Percentiles rank a stretch among this genome's conserved stretches.
Conservation (phyloP, 2,329 filamentous ascomycete species). For the Immersiporthe knoxdaviesiana region DNA sequence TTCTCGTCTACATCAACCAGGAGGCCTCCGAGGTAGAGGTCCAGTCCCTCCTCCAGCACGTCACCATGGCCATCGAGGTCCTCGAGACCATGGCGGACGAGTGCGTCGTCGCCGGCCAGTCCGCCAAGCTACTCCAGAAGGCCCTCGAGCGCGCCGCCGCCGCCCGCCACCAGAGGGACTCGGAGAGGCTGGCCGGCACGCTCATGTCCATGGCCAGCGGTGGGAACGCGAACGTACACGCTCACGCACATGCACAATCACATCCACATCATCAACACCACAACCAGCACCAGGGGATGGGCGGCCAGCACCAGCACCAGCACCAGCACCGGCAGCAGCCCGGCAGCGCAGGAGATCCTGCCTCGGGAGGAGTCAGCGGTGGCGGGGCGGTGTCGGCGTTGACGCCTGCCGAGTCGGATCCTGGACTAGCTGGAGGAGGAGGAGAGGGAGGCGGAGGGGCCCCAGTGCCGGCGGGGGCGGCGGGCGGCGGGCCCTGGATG, state of each 20-base stretch:
- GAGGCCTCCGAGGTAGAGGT: conserved; percentile 31
- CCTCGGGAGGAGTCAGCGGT: not conserved
- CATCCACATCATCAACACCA: too few relatives aligned
- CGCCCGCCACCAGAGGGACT: conserved; percentile 29
- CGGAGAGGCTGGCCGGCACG: conserved; percentile 25
- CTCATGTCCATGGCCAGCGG: conserved; percentile 25
- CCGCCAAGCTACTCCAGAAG: conserved; percentile 35
- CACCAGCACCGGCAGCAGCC: not conserved
- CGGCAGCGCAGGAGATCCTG: not conserved
- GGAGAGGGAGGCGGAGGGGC: not conserved
- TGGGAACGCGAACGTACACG: not conserved
- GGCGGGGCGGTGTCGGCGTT: not conserved
- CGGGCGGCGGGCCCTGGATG: conserved; percentile 1
- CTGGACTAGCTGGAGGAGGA: not conserved
- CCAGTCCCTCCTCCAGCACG: conserved; percentile 30
- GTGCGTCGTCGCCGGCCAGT: conserved; percentile 35
- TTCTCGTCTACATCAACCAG: conserved; percentile 36
- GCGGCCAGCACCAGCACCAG: not conserved
- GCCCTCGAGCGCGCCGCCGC: conserved; percentile 32
- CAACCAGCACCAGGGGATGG: not conserved
- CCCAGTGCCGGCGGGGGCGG: not conserved
- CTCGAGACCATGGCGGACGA: conserved; percentile 30
- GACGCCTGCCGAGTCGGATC: not conserved
- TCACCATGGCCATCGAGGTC: conserved; percentile 32
- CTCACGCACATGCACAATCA: not conserved